Base-by-base conservation (phyloP, 441 rosid species). In the Erysimum pusillum region DNA sequence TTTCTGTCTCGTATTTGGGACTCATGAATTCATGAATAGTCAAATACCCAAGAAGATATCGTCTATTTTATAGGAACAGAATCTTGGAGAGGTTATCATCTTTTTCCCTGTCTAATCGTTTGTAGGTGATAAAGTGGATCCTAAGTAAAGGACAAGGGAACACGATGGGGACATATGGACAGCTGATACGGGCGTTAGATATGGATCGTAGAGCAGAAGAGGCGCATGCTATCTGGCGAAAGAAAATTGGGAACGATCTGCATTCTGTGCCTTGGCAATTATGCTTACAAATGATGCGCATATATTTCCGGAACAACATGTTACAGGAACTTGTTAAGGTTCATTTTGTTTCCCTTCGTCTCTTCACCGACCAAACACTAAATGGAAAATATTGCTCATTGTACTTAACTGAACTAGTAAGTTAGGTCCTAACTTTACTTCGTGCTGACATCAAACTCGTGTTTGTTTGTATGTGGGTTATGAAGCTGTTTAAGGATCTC, bases 41-140 rank as follows among this genome's bases (percentile, higher is more conserved):
- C 71, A 63, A 46, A 70, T 17, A 41, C 25, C 51, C 3, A 12
- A 17, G 38, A 11, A 56, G 48, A 48, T 31, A 63, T 17, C 61
- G 17, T 45, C 31, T 22, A 8, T 34, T n/a, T 34, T 20, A 6
- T 39, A 64, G 71, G 49, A 14, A 1, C 48, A 54, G 44, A 74
- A 20, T 67, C 36, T 63, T 5, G 9, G 25, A 20, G 62, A 68
- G 58, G 31, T 32, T 63, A 25, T 15, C 5, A 13, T 48, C 0
- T 4, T 36, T 62, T 44, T 9, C 15, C 35, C 13, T 59, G 38
- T 56, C 13, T 65, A 65, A 49, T 69, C 48, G 60, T 44, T 61
- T 72, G n/a, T 73, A 94, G 98, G 97, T 95, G 58, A 90, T 96
- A 60, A 93, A 93, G 80, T 96, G 99, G 99, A 90, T 96, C 86